Conservation (phyloP, 352 stramenopile genomes). For the Globisporangium irregulare region DNA sequence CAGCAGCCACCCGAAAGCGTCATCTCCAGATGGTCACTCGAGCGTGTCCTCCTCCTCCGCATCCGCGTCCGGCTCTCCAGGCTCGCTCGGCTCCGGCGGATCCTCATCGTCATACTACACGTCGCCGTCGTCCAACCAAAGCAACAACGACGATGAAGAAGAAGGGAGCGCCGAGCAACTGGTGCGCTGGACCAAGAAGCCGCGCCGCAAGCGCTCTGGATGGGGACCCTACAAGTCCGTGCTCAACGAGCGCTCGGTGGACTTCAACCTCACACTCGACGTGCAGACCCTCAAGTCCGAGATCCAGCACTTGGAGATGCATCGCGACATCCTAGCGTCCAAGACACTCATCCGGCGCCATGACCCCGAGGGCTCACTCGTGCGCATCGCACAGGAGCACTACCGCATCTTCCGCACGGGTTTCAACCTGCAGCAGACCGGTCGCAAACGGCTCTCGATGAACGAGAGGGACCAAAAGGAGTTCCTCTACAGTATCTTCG, state of each 20-base stretch:
- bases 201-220: slow-evolving; percentile 6
- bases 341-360: slow-evolving; percentile 24
- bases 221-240: slow-evolving; percentile 21
- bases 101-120: not conserved
- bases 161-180: not conserved
- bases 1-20: not conserved
- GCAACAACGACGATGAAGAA: not conserved
- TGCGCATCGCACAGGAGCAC: slow-evolving; percentile 26
- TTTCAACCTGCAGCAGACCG: slow-evolving; percentile 11
- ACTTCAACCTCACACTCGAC: slow-evolving; percentile 38
- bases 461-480: slow-evolving; percentile 24
- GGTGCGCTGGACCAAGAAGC: slow-evolving; percentile 13
- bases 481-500: slow-evolving; percentile 41
- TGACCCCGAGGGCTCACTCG: slow-evolving; percentile 25
- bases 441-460: slow-evolving; percentile 19
- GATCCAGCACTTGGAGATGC: slow-evolving; percentile 27
- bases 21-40: not conserved
- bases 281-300: slow-evolving; percentile 38
- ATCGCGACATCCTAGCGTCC: slow-evolving; percentile 26
- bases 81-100: not conserved
- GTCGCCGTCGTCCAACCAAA: not conserved
- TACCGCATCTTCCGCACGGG: slow-evolving; percentile 27
- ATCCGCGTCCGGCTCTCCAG: not conserved
- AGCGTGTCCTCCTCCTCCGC: not conserved
- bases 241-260: slow-evolving; percentile 26